Conservation (phyloP, 1,139 yeast species). For the Candida sanyaensis region DNA sequence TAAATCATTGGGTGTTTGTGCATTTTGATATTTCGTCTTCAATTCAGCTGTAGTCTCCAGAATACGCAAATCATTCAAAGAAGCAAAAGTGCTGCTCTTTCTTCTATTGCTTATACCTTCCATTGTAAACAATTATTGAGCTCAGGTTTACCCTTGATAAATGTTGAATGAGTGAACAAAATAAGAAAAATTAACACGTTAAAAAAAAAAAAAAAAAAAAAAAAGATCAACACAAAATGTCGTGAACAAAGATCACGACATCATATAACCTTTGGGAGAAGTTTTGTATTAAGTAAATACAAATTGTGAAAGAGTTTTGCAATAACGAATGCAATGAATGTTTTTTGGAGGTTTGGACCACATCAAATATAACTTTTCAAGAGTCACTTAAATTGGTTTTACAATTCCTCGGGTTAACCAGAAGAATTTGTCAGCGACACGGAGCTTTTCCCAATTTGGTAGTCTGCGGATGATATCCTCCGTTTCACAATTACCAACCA, state of each 20-base stretch:
- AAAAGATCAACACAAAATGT: not conserved
- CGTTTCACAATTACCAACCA: no score
- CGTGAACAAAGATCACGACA: not conserved
- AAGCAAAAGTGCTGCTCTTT: not conserved
- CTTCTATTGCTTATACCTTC: not conserved
- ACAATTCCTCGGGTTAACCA: no score
- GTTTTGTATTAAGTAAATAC: no score
- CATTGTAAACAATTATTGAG: not conserved
- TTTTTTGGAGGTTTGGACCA: no score
- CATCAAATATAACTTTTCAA: no score
- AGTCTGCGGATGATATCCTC: no score
- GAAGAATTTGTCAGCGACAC: no score
- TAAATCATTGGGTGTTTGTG: constrained; percentile 17
- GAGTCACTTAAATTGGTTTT: no score
- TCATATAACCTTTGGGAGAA: not conserved
- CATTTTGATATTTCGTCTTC: constrained; percentile 10
- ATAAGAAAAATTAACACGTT: constrained; percentile 2
- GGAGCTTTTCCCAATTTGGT: no score
- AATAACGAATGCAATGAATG: no score
- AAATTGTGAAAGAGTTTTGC: no score
- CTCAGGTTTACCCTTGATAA: not conserved
- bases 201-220: not conserved
- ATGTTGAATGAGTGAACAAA: not conserved
- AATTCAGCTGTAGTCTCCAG: constrained; percentile 9
- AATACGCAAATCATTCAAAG: constrained; percentile 9